Conservation (phyloP, 1,139 yeast genomes). For the Debaryomycetaceae sp. region DNA sequence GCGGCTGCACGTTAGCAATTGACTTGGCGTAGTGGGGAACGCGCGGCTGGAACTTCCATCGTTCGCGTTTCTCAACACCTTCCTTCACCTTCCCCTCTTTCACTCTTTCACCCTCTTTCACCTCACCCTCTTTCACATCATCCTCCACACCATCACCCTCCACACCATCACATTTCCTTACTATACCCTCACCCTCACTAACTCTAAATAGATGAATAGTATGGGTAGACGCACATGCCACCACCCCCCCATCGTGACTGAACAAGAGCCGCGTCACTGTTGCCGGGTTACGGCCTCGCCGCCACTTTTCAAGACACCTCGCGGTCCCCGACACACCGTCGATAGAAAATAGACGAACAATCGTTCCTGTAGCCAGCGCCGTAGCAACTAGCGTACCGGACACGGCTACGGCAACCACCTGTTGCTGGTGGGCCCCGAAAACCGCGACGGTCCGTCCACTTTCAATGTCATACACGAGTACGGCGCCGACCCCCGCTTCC, state of each 20-base stretch:
- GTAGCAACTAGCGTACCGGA: slow-evolving; percentile 52
- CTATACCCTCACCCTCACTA: no score
- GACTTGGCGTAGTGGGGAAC: no score
- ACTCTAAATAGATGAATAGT: no score
- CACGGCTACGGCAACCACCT: slow-evolving; percentile 38
- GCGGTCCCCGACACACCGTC: slow-evolving; percentile 1
- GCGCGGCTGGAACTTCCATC: no score
- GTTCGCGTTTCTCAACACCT: no score
- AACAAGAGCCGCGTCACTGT: slow-evolving; percentile 45
- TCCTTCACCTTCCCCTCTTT: no score
- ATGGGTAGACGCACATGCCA: slow-evolving; percentile 65
- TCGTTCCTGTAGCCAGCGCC: slow-evolving; percentile 64
- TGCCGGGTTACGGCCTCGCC: slow-evolving; percentile 61
- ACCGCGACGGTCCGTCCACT: slow-evolving; percentile 43
- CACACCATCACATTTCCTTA: no score
- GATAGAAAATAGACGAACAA: slow-evolving; percentile 40
- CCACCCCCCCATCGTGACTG: slow-evolving; percentile 34
- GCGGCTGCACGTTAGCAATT: no score
- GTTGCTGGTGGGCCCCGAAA: slow-evolving; percentile 48
- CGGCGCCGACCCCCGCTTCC: no score
- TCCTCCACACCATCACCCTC: no score
- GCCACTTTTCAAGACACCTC: slow-evolving; percentile 28
- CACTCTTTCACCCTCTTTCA: no score
- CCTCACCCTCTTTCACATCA: no score
- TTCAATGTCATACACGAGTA: slow-evolving; percentile 51